phyloP scores from a whole-genome alignment of 345 rosid species.

The Conringia planisiliqua region DNA sequence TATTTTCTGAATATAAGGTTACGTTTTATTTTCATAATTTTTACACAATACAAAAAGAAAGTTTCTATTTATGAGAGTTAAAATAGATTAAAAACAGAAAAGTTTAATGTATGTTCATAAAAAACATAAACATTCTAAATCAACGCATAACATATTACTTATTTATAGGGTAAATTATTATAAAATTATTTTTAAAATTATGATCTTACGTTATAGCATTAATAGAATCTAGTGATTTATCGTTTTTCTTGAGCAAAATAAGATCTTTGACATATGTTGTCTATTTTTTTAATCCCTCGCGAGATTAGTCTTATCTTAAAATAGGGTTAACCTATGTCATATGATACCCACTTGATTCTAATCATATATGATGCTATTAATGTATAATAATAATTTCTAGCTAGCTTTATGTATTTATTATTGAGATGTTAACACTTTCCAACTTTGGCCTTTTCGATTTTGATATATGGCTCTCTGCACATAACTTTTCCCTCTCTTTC shows the following conservation, averaged over 20 bases:
- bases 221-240: too few species aligned
- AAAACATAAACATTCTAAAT: too few species aligned
- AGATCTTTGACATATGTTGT: too few species aligned
- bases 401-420: constrained; percentile 30
- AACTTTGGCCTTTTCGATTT: constrained; percentile 31
- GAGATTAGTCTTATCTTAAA: not conserved
- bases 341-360: not conserved
- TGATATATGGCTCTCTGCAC: constrained; percentile 17
- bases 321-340: not conserved
- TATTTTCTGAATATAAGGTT: not conserved
- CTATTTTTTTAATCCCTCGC: too few species aligned
- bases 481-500: constrained; percentile 22
- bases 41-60: not conserved
- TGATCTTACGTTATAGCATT: too few species aligned
- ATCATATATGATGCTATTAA: constrained; percentile 11
- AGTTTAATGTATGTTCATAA: too few species aligned
- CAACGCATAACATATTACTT: too few species aligned
- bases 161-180: too few species aligned
- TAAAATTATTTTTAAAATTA: too few species aligned
- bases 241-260: too few species aligned
- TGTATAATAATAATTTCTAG: not conserved
- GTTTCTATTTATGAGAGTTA: too few species aligned
- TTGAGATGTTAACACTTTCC: constrained; percentile 31
- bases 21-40: not conserved
- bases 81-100: too few species aligned